Evolutionary conservation across 768 basidiomycete species (phyloP), one percentile per base, ranked within the genome.

Genomic region (Calocybe cyanea): DNA sequence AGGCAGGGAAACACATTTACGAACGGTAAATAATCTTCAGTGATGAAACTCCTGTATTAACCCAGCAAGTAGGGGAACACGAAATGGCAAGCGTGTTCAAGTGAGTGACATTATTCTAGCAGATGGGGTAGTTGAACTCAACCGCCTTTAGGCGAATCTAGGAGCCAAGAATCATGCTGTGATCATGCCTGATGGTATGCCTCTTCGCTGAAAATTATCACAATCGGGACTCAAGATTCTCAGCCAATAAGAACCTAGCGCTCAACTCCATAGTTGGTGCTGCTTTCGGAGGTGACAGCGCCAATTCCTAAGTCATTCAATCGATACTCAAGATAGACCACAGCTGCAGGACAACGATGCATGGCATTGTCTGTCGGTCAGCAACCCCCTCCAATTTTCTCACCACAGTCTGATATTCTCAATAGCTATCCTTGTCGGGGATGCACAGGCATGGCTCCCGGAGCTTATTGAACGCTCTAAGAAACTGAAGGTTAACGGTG

Each of bases 81-180:
- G 77, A 48, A 83, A 86, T 50, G 92, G 94, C 34, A 97, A 97
- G 63, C 82, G 92, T 10, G 93, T 94, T 6, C 87, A 87, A 69
- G 84, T 77, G 56, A 45, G 64, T 11, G 18, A 14, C 11, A 21
- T 44, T 6, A 18, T 35, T n/a, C 7, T 31, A 45, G 35, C 4
- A 17, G 33, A n/a, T 21, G 19, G 8, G n/a, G 6, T 41, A 17
- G 30, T n/a, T 30, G 41, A 2, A 19, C 32, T 21, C 7, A 38
- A n/a, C n/a, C 39, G 20, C 30, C 25, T 33, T n/a, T 43, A 74
- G 73, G 72, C 72, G 6, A 77, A 73, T 41, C 67, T 98, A 65
- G 95, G 95, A n/a, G 95, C 95, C 21, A 99, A 99, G 72, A 98
- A 95, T 57, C 93, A 95, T 64, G 91, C 84, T 14, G 78, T 95